Conservation (phyloP, 441 rosid genomes). For the Arabidopsis lyrata region DNA sequence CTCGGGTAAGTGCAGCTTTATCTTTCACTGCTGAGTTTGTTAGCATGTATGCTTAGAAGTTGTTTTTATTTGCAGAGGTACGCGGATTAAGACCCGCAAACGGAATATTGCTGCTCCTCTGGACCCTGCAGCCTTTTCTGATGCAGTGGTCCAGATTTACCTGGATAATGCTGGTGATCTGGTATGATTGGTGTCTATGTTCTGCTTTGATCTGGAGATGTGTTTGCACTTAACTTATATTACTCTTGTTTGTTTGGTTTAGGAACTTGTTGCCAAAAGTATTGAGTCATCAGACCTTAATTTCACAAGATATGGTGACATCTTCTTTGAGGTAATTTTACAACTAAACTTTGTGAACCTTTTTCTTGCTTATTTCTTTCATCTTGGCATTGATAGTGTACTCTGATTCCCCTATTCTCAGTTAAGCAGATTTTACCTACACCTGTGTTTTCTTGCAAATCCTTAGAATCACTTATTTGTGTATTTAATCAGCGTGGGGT, state of each 20-base stretch:
- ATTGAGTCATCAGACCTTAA: conserved; percentile 89
- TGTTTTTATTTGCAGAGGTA: conserved; percentile 64
- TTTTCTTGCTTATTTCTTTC: conserved; percentile 1
- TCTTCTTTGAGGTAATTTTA: conserved; percentile 83
- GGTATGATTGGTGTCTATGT: conserved; percentile 49
- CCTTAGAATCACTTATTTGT: background rate
- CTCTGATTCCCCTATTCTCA: background rate
- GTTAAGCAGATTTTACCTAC: background rate
- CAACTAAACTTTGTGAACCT: background rate
- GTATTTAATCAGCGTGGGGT: background rate
- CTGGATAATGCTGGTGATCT: conserved; percentile 99
- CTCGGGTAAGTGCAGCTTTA: conserved; percentile 71
- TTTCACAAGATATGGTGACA: conserved; percentile 98
- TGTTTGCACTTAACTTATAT: background rate
- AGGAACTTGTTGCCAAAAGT: conserved; percentile 95
- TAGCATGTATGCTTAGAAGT: background rate
- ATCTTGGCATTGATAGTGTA: background rate
- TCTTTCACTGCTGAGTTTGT: background rate
- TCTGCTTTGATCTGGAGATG: background rate
- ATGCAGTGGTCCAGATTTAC: conserved; percentile 99
- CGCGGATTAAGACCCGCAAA: conserved; percentile 99
- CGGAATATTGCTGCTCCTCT: conserved; percentile 98
- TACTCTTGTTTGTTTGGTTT: conserved; percentile 26
- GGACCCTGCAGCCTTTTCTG: conserved; percentile 99
- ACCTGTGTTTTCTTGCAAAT: background rate